Evolutionary conservation across 106 monocot species (phyloP).

Genomic region (Dactylorhiza incarnata): DNA sequence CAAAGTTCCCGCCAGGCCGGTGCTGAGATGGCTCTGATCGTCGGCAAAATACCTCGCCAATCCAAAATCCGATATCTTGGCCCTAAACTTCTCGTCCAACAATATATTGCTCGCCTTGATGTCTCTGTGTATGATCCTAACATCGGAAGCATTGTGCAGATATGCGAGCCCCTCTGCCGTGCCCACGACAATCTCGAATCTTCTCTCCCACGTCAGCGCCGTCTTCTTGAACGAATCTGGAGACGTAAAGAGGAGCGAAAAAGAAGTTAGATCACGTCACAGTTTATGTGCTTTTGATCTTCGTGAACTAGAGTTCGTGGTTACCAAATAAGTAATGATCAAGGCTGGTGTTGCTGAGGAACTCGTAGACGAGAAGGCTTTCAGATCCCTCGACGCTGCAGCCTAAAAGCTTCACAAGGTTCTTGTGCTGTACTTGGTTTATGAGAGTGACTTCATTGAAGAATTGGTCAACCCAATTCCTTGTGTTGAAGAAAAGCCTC

Average conservation of each 20-base stretch:
- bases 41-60: constrained; percentile 50
- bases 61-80: constrained; percentile 65
- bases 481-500: constrained; percentile 49
- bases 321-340: constrained; percentile 56
- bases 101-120: constrained; percentile 69
- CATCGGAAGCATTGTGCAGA: constrained; percentile 35
- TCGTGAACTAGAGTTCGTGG: neutral
- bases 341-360: constrained; percentile 59
- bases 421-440: constrained; percentile 61
- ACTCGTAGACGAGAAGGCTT: constrained; percentile 66
- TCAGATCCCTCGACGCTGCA: constrained; percentile 64
- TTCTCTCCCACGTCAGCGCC: constrained; percentile 41
- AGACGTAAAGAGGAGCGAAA: neutral
- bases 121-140: constrained; percentile 66
- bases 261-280: neutral
- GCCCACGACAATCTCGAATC: constrained; percentile 46
- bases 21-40: constrained; percentile 65
- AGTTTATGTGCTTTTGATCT: neutral
- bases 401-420: constrained; percentile 55
- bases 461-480: constrained; percentile 44
- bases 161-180: constrained; percentile 58
- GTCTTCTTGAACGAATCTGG: constrained; percentile 44
- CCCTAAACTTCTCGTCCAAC: constrained; percentile 42
- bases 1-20: constrained; percentile 67
- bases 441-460: constrained; percentile 59